A percentile compares a stretch with the other conserved stretches of the same genome.
Evolutionary conservation across 2,329 filamentous ascomycete genomes (phyloP).

Genomic region (Colletotrichum limetticola): DNA sequence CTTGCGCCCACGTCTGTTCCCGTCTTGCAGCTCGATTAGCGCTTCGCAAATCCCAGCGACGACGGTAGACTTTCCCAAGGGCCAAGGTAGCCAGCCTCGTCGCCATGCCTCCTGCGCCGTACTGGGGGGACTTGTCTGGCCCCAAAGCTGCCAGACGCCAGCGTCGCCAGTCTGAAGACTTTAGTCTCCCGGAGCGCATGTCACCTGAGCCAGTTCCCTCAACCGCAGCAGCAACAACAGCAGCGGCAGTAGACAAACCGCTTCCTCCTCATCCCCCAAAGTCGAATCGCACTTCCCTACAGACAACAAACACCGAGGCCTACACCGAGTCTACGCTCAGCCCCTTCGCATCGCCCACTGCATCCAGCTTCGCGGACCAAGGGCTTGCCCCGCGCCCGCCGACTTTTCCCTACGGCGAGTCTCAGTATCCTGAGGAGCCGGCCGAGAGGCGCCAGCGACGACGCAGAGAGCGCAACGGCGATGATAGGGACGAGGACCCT

Average conservation of each 20-base stretch:
- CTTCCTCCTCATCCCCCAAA: constrained; percentile 24
- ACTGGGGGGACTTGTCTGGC: constrained; percentile 60
- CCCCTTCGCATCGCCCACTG: constrained; percentile 65
- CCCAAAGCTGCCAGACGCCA: constrained; percentile 36
- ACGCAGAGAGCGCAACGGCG: constrained; percentile 52
- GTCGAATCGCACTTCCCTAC: constrained; percentile 62
- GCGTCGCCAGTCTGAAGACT: constrained; percentile 35
- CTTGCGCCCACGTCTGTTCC: constrained; percentile 22
- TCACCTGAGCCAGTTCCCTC: constrained; percentile 37
- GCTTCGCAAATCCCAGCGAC: constrained; percentile 34
- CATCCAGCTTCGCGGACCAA: constrained; percentile 59
- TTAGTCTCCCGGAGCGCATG: constrained; percentile 24
- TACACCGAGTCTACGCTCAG: constrained; percentile 69
- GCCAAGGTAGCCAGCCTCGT: constrained; percentile 40
- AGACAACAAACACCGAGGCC: constrained; percentile 66
- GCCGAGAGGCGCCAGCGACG: constrained; percentile 55
- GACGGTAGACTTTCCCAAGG: constrained; percentile 40
- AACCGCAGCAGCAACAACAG: constrained; percentile 37
- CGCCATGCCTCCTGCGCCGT: constrained; percentile 48
- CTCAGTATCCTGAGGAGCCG: constrained; percentile 54
- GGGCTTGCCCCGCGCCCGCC: constrained; percentile 69
- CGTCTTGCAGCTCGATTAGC: constrained; percentile 29
- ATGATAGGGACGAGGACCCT: constrained; percentile 37
- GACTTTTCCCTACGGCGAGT: constrained; percentile 62
- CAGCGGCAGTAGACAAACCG: constrained; percentile 32